phyloP scores from a whole-genome alignment of 2,329 filamentous ascomycete genomes.

The Aphanoascus verrucosus region DNA sequence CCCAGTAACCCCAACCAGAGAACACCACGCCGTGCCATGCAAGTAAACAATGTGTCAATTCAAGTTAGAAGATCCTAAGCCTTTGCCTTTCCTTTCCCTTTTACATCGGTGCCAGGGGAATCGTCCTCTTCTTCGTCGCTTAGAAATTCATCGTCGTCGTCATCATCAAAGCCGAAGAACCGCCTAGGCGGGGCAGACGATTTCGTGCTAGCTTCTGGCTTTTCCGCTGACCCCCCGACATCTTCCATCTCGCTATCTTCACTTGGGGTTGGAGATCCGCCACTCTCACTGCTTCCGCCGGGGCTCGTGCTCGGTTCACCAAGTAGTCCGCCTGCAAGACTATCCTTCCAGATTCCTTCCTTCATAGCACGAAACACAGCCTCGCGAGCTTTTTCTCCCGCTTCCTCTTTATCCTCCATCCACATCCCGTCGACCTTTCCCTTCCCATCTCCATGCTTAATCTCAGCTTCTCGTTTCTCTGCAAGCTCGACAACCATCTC shows the following conservation, averaged over 20 bases:
- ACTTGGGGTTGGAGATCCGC: conserved; percentile 23
- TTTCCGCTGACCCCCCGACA: conserved; percentile 20
- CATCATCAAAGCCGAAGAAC: conserved; percentile 41
- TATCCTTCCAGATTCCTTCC: conserved; percentile 41
- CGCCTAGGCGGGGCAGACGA: conserved; percentile 24
- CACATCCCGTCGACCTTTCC: conserved; percentile 70
- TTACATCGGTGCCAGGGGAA: conserved; percentile 10
- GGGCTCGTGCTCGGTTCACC: conserved; percentile 30
- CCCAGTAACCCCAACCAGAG: background rate
- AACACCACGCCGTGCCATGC: conserved; percentile 17
- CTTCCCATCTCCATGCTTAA: conserved; percentile 57
- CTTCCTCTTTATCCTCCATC: conserved; percentile 91
- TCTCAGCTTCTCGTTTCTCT: conserved; percentile 71
- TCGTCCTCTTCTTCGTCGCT: conserved; percentile 32
- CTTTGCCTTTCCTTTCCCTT: conserved; percentile 29
- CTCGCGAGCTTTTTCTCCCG: conserved; percentile 70
- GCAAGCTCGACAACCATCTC: conserved; percentile 77
- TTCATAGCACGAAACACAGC: conserved; percentile 64
- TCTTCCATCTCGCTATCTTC: conserved; percentile 32
- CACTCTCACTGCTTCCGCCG: conserved; percentile 24
- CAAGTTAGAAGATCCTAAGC: conserved; percentile 17
- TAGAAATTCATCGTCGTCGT: conserved; percentile 32
- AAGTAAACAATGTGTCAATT: conserved; percentile 11
- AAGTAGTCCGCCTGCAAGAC: conserved; percentile 30
- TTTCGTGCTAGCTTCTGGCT: conserved; percentile 19